phyloP scores from a whole-genome alignment of 768 basidiomycete genomes.

The Mycena galopus region DNA sequence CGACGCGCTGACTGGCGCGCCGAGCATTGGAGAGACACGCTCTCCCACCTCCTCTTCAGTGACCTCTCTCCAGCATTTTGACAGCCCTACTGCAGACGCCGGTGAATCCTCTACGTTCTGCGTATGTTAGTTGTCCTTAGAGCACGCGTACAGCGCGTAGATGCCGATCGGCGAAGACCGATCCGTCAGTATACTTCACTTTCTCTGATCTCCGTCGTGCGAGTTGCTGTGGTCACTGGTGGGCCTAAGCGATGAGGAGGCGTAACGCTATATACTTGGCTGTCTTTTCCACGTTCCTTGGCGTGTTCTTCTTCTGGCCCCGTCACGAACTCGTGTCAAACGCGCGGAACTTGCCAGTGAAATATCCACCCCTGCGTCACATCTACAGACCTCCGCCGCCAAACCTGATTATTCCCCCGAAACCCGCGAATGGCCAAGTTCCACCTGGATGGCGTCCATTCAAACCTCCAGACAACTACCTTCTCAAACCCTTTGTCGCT shows the following conservation, averaged over 20 bases:
- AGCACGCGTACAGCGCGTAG: not conserved
- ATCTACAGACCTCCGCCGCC: not conserved
- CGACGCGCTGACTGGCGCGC: too few relatives aligned
- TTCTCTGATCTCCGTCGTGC: not conserved
- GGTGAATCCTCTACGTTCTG: too few relatives aligned
- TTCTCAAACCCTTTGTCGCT: slow-evolving; percentile 5
- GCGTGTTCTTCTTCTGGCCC: slow-evolving; percentile 1
- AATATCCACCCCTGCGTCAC: not conserved
- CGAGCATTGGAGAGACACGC: too few relatives aligned
- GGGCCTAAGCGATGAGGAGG: slow-evolving; percentile 20
- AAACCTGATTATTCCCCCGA: slow-evolving; percentile 23
- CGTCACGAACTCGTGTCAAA: not conserved
- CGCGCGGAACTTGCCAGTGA: too few relatives aligned
- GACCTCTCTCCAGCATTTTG: not conserved
- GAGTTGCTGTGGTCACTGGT: not conserved
- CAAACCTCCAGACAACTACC: slow-evolving; percentile 21
- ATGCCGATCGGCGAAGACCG: not conserved
- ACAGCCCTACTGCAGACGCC: not conserved
- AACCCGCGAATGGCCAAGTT: slow-evolving; percentile 4
- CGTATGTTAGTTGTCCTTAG: not conserved
- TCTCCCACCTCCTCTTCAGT: too few relatives aligned
- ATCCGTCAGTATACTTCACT: not conserved
- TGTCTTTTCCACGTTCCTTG: not conserved
- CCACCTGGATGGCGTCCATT: slow-evolving; percentile 33
- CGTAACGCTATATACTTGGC: not conserved